A percentile compares a stretch with the other conserved stretches of the same genome.
phyloP scores from a whole-genome alignment of 1,284 basidiomycete species.

The Schizophyllum amplum region DNA sequence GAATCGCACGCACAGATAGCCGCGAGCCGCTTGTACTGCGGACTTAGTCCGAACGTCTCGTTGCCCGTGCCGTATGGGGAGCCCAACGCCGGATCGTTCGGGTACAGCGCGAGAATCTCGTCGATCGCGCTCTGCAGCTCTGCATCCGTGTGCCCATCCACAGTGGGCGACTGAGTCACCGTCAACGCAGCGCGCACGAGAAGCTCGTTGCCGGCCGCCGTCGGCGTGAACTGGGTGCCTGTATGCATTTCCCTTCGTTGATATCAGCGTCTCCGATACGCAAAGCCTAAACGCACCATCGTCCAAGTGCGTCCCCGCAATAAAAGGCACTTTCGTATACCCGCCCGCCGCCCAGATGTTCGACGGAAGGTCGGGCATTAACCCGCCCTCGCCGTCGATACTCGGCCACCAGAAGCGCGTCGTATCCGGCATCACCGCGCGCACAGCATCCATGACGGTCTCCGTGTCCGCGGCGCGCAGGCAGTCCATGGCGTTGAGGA shows the following conservation, averaged over 20 bases:
- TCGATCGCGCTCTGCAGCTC: constrained; percentile 20
- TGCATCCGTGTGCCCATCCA: constrained; percentile 3
- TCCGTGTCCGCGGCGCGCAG: constrained; percentile 27
- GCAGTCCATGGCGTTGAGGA: constrained; percentile 32
- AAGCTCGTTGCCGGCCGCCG: constrained; percentile 20
- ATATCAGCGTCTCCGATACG: neutral
- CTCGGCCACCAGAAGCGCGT: constrained; percentile 31
- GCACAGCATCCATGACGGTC: constrained; percentile 26
- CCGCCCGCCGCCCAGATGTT: constrained; percentile 23
- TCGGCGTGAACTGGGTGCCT: constrained; percentile 33
- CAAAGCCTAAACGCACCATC: constrained; percentile 27
- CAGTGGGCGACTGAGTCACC: constrained; percentile 13
- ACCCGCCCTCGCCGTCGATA: constrained; percentile 33
- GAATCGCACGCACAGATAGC: constrained; percentile 26
- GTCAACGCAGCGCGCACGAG: constrained; percentile 21
- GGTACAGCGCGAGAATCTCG: constrained; percentile 35
- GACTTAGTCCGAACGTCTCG: constrained; percentile 37
- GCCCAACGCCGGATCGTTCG: constrained; percentile 37
- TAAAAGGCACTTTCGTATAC: constrained; percentile 37
- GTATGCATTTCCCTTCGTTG: constrained; percentile 1
- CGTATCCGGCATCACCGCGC: constrained; percentile 16
- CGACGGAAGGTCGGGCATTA: constrained; percentile 35
- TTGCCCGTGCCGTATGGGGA: constrained; percentile 44
- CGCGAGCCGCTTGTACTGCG: constrained; percentile 35
- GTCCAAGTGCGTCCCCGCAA: constrained; percentile 39